Evolutionary conservation across 129 eudicot species (phyloP), one percentile per base, ranked within the genome.

Genomic region (Tagetes erecta): DNA sequence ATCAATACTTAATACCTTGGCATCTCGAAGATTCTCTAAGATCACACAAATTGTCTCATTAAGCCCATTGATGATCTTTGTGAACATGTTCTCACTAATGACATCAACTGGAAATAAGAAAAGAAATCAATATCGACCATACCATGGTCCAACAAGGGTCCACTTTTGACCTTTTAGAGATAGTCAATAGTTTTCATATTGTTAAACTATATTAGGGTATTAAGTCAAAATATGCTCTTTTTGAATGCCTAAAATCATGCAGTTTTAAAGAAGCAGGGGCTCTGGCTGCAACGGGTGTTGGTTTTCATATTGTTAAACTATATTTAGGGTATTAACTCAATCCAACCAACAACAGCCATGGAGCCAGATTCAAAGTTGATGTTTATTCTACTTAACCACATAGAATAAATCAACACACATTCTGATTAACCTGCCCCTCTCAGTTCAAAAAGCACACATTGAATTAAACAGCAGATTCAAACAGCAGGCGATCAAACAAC

Each of bases 11-110:
- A 52, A 75, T 76, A 84, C 97, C 96, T 91, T 94, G 59, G 94
- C 97, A 82, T 94, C 99, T 73, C 88, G 92, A 82, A 94, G 72
- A 80, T 86, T 91, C 76, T 94, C 99, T 47, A 94, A 83, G 40
- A 88, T 87, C 68, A 91, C 84, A 64, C 83, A 89, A 78, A 87
- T 74, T 8, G 97, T 86, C 83, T 94, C 99, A 52, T 94, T 85
- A 75, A 94, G 88, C 80, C 97, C 97, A 64, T 71, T 49, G 10
- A 94, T 91, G 67, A 94, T 87, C 85, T 86, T 94, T 45, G 82
- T 76, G 49, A 87, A 80, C 62, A 82, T 85, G 74, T 58, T 67
- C 41, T 91, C 99, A 72, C 88, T 85, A 14, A 90, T 83, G 52
- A 85, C 69, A 49, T 80, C 64, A 82, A 79, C 85, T 83, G 81